These are phyloP conservation scores for Coemansia sp. DNA, from an alignment of 192 early-diverging fungal genomes.

Conservation along the genomic window DNA sequence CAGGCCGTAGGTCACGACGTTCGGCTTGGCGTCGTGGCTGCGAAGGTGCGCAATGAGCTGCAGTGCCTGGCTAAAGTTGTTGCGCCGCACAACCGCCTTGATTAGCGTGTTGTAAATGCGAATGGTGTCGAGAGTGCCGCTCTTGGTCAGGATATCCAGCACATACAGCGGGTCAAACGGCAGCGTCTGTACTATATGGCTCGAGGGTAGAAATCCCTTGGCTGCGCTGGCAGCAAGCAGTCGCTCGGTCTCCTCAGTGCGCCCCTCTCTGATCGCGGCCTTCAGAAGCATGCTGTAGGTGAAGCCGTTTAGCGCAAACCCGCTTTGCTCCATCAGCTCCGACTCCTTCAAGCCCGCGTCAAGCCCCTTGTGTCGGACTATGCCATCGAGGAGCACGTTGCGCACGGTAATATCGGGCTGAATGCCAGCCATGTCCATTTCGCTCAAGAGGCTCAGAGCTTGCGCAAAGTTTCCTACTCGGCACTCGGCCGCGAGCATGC, in stretches of 20 bases:
- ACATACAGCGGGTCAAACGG: conserved; percentile 25
- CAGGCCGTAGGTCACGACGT: conserved; percentile 44
- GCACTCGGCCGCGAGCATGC: conserved; percentile 41
- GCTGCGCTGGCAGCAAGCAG: conserved; percentile 19
- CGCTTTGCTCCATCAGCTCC: conserved; percentile 34
- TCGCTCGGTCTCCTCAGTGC: conserved; percentile 13
- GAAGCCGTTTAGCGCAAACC: conserved; percentile 23
- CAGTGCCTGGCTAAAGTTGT: conserved; percentile 31
- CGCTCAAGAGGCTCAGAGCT: conserved; percentile 26
- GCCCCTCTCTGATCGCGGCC: conserved; percentile 22
- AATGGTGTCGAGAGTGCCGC: conserved; percentile 16
- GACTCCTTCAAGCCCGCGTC: conserved; percentile 37
- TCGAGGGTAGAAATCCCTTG: conserved; percentile 29
- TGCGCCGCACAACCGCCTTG: conserved; percentile 27
- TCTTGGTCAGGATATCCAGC: conserved; percentile 18
- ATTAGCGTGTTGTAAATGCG: conserved; percentile 51
- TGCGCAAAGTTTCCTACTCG: conserved; percentile 28
- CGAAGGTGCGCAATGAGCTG: conserved; percentile 43
- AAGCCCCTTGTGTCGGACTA: conserved; percentile 25
- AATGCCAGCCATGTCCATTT: conserved; percentile 33
- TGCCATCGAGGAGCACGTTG: conserved; percentile 38
- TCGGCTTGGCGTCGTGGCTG: conserved; percentile 21
- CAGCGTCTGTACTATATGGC: conserved; percentile 20
- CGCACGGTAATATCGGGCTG: conserved; percentile 40
- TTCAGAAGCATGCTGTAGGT: conserved; percentile 36